Percentiles rank a stretch among this genome's conserved stretches.
Conservation (phyloP, 1,284 basidiomycete genomes). For the Melampsora americana region DNA sequence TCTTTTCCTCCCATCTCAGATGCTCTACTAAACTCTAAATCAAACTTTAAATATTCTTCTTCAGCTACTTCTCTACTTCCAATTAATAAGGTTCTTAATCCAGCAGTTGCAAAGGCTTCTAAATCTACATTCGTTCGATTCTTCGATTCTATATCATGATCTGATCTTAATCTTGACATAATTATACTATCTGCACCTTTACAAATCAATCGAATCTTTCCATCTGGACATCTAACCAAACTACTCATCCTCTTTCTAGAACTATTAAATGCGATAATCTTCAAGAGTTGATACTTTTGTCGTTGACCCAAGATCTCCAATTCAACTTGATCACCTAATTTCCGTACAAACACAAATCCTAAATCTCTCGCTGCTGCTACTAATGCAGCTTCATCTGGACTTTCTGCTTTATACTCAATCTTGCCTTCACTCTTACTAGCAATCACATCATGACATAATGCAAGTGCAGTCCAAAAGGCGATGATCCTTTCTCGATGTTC, state of each 20-base stretch:
- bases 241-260: conserved; percentile 92
- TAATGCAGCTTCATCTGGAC: conserved; percentile 88
- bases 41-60: conserved; percentile 80
- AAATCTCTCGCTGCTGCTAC: conserved; percentile 86
- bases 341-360: conserved; percentile 83
- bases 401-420: conserved; percentile 91
- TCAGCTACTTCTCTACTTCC: conserved; percentile 75
- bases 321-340: conserved; percentile 71
- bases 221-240: conserved; percentile 76
- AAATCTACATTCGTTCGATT: conserved; percentile 77
- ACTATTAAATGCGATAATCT: conserved; percentile 86
- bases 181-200: conserved; percentile 97
- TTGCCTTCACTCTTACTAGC: conserved; percentile 62
- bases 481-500: conserved; percentile 68
- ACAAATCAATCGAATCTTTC: conserved; percentile 77
- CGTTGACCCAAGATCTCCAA: conserved; percentile 87
- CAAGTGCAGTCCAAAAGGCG: conserved; percentile 82
- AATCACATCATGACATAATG: conserved; percentile 86
- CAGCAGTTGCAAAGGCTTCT: conserved; percentile 88
- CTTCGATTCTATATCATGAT: conserved; percentile 73
- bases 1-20: conserved; percentile 66
- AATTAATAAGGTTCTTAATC: conserved; percentile 85
- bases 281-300: conserved; percentile 75
- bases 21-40: conserved; percentile 75
- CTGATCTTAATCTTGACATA: conserved; percentile 72